phyloP scores from a whole-genome alignment of 2,329 filamentous ascomycete genomes.

The Penicillium sp. region DNA sequence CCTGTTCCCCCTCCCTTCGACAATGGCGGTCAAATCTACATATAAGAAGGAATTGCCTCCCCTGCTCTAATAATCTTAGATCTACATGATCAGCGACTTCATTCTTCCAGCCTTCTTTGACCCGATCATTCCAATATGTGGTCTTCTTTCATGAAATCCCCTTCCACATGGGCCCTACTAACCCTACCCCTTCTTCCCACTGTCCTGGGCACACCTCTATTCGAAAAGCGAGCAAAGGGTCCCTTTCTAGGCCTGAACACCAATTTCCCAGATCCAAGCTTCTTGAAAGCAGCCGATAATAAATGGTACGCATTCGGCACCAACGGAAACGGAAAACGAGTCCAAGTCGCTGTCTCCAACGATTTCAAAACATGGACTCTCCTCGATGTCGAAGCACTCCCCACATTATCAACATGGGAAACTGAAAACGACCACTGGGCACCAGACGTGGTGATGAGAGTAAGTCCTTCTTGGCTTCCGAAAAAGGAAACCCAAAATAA shows the following conservation, averaged over 20 bases:
- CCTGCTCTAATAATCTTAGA: background rate
- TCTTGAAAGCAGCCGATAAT: constrained; percentile 49
- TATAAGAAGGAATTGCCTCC: constrained; percentile 12
- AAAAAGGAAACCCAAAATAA: background rate
- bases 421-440: constrained; percentile 58
- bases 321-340: constrained; percentile 49
- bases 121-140: constrained; percentile 4
- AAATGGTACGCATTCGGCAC: constrained; percentile 61
- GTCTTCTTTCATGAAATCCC: background rate
- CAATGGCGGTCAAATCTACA: constrained; percentile 6
- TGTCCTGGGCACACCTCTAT: constrained; percentile 19
- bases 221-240: constrained; percentile 18
- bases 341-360: constrained; percentile 55
- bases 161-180: constrained; percentile 9
- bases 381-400: constrained; percentile 56
- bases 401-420: constrained; percentile 54
- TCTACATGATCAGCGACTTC: background rate
- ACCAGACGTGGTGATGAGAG: constrained; percentile 56
- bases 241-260: constrained; percentile 31
- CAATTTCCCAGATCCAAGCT: constrained; percentile 45
- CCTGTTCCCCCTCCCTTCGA: background rate
- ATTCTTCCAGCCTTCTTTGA: background rate
- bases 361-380: constrained; percentile 51
- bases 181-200: constrained; percentile 12
- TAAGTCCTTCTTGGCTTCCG: constrained; percentile 19